Conservation (phyloP, 148 eudicot species). For the Euryodendron excelsum region DNA sequence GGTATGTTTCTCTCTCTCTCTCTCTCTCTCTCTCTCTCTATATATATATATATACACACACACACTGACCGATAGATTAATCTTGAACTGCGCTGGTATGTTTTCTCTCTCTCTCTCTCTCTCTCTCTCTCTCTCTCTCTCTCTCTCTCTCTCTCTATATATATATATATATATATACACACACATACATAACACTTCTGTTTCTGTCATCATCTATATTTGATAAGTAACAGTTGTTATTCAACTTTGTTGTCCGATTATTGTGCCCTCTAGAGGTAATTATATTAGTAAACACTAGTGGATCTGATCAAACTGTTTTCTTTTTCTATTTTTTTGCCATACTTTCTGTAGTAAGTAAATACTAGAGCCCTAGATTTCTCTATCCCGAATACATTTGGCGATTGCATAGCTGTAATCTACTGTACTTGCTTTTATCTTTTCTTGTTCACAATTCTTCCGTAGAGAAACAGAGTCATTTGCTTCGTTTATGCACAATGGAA, state of each 20-base stretch:
- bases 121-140: constrained; percentile 7
- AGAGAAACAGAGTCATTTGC: background rate
- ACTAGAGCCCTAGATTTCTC: background rate
- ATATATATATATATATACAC: too few species aligned
- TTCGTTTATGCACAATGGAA: background rate
- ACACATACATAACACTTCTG: too few species aligned
- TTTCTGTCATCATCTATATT: background rate
- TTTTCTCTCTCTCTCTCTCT: too few species aligned
- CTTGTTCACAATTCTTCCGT: constrained; percentile 4
- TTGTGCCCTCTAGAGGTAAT: background rate
- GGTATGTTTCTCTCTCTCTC: too few species aligned
- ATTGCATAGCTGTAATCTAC: background rate
- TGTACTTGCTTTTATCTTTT: background rate
- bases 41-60: too few species aligned
- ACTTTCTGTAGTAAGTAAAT: background rate
- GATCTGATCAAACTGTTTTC: background rate
- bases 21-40: too few species aligned
- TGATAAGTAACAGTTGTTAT: background rate
- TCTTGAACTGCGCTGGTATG: too few species aligned
- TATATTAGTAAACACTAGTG: background rate
- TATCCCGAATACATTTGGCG: background rate
- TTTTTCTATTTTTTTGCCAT: too few species aligned
- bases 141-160: too few species aligned
- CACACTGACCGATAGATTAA: too few species aligned
- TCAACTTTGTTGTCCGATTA: background rate